These are phyloP conservation scores for Cenchrus americanus DNA, from an alignment of 176 grass and related monocot species.

Conservation along the genomic window DNA sequence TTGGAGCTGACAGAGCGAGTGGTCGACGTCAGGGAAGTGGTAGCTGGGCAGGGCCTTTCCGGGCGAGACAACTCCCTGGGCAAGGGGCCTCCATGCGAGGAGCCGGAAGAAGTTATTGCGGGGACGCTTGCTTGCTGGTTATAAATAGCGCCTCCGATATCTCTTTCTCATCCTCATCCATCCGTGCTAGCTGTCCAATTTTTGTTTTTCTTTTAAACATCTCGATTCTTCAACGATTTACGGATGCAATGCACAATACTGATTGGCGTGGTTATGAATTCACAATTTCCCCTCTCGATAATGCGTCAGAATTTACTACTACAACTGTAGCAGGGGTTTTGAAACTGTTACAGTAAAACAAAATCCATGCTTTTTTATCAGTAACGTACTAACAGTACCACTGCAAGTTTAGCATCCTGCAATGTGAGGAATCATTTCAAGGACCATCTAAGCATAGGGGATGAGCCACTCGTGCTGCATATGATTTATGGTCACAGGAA, in stretches of 20 bases:
- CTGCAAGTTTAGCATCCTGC: too few relatives aligned
- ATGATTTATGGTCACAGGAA: neutral
- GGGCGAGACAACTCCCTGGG: slow-evolving; percentile 32
- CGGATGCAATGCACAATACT: neutral
- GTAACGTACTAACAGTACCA: too few relatives aligned
- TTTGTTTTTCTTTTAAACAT: too few relatives aligned
- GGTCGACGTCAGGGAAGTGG: slow-evolving; percentile 26
- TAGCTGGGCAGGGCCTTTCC: slow-evolving; percentile 45
- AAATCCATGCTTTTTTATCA: too few relatives aligned
- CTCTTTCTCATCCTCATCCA: too few relatives aligned
- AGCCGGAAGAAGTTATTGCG: slow-evolving; percentile 14
- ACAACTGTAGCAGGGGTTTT: too few relatives aligned
- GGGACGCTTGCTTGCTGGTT: neutral
- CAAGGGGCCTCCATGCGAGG: slow-evolving; percentile 34
- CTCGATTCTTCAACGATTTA: neutral
- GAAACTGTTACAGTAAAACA: too few relatives aligned
- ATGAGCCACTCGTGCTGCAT: neutral
- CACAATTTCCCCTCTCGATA: too few relatives aligned
- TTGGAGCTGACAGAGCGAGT: neutral
- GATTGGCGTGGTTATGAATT: too few relatives aligned
- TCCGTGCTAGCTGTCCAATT: neutral
- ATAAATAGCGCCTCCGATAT: neutral
- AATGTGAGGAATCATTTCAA: too few relatives aligned
- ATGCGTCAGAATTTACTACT: too few relatives aligned
- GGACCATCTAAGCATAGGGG: neutral